Evolutionary conservation across 257 asterid genomes (phyloP).

Genomic region (Fraxinus americana): DNA sequence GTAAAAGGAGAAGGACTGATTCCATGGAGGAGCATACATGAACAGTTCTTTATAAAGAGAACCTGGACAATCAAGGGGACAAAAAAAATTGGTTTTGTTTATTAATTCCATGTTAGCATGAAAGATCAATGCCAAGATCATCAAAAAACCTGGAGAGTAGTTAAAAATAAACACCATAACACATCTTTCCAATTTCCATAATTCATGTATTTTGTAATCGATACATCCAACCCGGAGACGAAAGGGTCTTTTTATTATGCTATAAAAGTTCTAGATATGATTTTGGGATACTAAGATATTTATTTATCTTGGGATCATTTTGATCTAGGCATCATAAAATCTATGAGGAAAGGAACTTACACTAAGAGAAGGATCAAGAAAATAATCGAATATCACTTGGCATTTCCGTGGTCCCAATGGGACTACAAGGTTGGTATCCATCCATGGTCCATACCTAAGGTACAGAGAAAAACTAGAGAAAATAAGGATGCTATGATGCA

Average conservation of each 20-base stretch:
- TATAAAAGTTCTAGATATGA: neutral
- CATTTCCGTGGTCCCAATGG: constrained; percentile 83
- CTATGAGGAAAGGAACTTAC: constrained; percentile 33
- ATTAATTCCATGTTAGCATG: neutral
- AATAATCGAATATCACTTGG: constrained; percentile 82
- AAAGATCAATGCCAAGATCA: neutral
- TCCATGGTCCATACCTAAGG: constrained; percentile 91
- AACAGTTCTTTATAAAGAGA: neutral
- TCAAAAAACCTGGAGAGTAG: neutral
- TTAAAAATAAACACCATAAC: neutral
- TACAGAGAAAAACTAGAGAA: neutral
- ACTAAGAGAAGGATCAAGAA: constrained; percentile 68
- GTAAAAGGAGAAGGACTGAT: neutral
- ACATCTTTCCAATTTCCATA: neutral
- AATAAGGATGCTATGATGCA: neutral
- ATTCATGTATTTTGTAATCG: neutral
- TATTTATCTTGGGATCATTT: neutral
- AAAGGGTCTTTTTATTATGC: neutral
- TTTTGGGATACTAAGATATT: neutral
- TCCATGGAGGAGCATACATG: neutral
- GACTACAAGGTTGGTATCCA: constrained; percentile 85
- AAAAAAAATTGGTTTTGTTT: too few species aligned
- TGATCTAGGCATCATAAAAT: neutral
- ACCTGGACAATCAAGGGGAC: neutral
- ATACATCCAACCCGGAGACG: neutral